Evolutionary conservation across 305 asterid species (phyloP).

Genomic region (Fraxinus floribunda): DNA sequence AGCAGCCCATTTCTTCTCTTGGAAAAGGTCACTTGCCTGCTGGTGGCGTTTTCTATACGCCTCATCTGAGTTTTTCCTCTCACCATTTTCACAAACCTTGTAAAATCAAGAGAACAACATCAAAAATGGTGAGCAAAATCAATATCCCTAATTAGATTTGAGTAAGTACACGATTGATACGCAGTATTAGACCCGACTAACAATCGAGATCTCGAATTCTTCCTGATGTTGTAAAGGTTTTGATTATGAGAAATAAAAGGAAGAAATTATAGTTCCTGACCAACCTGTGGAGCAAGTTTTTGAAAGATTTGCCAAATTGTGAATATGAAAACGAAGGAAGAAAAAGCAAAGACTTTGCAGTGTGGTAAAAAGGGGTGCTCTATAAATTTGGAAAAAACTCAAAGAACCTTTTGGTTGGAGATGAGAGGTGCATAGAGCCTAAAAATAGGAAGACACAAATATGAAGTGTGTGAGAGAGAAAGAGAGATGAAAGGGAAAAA

Average conservation of each 20-base stretch:
- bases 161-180: neutral
- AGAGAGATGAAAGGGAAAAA: neutral
- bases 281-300: conserved; percentile 6
- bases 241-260: neutral
- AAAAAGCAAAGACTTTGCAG: conserved; percentile 7
- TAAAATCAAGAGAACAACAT: neutral
- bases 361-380: conserved; percentile 29
- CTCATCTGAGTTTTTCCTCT: conserved; percentile 91
- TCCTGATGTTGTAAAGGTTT: neutral
- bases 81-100: conserved; percentile 45
- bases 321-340: conserved; percentile 21
- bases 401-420: conserved; percentile 43
- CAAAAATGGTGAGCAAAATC: neutral
- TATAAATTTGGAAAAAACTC: conserved; percentile 62
- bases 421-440: conserved; percentile 39
- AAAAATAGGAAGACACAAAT: conserved; percentile 45
- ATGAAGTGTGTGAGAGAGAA: conserved; percentile 19
- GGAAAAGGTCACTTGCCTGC: conserved; percentile 90
- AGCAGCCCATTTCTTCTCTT: conserved; percentile 78
- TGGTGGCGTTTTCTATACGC: conserved; percentile 89
- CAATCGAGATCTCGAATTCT: neutral
- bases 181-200: neutral
- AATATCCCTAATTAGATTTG: neutral
- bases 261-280: neutral
- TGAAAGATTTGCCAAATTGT: conserved; percentile 30